These are phyloP conservation scores for Cokeromyces recurvatus DNA, from an alignment of 371 early-diverging fungal species.

Conservation along the genomic window DNA sequence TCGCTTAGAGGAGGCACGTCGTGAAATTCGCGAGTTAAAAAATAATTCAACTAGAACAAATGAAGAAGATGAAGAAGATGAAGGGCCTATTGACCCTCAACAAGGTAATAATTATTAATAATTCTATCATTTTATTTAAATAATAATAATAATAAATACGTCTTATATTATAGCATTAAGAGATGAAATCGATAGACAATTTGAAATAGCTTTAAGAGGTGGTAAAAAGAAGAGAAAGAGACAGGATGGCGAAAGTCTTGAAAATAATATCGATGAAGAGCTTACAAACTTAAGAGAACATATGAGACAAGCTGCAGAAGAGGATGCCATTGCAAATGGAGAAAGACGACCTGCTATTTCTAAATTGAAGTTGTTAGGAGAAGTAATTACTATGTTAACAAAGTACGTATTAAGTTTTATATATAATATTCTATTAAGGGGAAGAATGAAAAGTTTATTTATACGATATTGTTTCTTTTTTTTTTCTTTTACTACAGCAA, in stretches of 20 bases:
- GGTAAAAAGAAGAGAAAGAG: constrained; percentile 60
- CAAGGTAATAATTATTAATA: constrained; percentile 16
- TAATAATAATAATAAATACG: too few species aligned
- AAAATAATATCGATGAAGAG: constrained; percentile 58
- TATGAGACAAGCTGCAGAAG: constrained; percentile 79
- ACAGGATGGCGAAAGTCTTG: constrained; percentile 64
- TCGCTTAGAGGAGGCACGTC: constrained; percentile 28
- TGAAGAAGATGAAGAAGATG: constrained; percentile 20
- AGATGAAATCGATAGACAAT: constrained; percentile 55
- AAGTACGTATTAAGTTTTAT: too few species aligned
- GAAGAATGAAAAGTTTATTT: too few species aligned
- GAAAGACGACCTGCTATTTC: constrained; percentile 73
- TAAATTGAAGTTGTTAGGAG: constrained; percentile 80
- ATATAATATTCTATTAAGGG: too few species aligned
- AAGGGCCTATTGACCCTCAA: constrained; percentile 30
- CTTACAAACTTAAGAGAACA: constrained; percentile 61
- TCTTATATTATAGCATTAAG: constrained; percentile 29
- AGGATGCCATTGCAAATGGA: constrained; percentile 74
- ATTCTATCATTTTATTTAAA: background rate
- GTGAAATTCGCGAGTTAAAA: constrained; percentile 29
- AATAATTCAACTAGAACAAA: constrained; percentile 3
- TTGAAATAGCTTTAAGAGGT: constrained; percentile 57
- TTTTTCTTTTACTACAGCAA: constrained; percentile 24
- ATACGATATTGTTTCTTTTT: too few species aligned
- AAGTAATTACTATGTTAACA: constrained; percentile 61